phyloP scores from a whole-genome alignment of 208 protist species.

The Acanthamoeba castellanii region DNA sequence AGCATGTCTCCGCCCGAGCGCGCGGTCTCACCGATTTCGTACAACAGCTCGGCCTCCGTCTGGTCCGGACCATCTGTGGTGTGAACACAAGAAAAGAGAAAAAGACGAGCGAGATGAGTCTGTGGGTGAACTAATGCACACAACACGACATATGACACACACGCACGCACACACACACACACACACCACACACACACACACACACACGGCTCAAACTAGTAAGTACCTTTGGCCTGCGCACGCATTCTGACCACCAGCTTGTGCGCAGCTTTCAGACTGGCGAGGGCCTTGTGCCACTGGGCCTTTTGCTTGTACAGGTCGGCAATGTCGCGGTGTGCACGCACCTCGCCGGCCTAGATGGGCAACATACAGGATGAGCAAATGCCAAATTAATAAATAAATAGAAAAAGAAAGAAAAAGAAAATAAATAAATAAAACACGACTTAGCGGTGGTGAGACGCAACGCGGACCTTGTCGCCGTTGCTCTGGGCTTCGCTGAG shows the following conservation, averaged over 20 bases:
- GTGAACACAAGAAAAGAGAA: background rate
- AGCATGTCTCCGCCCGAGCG: background rate
- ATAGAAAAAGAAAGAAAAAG: too few species aligned
- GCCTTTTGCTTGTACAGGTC: background rate
- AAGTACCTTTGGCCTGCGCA: background rate
- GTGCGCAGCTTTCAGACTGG: background rate
- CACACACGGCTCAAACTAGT: too few species aligned
- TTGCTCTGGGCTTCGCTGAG: background rate
- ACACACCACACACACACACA: too few species aligned
- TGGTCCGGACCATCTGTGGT: background rate
- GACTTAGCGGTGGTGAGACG: too few species aligned
- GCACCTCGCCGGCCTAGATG: background rate
- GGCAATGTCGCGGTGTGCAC: background rate
- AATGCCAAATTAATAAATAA: too few species aligned
- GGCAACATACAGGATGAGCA: too few species aligned
- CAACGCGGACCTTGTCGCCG: background rate
- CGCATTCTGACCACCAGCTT: background rate
- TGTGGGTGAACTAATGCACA: background rate
- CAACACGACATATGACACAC: too few species aligned
- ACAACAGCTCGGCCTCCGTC: background rate
- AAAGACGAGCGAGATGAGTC: background rate
- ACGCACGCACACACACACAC: too few species aligned
- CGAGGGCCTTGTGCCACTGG: background rate
- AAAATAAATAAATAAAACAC: background rate
- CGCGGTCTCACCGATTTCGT: background rate